Conservation (phyloP, 2,329 filamentous ascomycete species). For the Chaetomium sp. region DNA sequence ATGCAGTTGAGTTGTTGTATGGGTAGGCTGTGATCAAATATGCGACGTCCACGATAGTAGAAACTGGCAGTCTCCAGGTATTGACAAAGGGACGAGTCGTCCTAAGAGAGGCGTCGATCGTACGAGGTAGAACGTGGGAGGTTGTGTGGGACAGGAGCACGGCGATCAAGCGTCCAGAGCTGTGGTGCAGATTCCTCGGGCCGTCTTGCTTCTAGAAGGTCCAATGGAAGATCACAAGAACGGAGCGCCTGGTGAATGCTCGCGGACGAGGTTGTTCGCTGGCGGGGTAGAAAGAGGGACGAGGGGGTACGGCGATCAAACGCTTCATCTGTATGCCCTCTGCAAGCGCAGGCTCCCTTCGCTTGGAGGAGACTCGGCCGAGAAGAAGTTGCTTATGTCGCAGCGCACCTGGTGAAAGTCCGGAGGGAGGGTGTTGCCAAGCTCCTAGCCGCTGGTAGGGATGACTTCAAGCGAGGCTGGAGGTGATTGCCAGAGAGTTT, state of each 20-base stretch:
- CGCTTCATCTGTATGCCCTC: conserved; percentile 19
- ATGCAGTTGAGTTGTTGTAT: background rate
- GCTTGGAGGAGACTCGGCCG: too few relatives aligned
- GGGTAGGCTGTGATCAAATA: too few relatives aligned
- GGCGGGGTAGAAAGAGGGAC: conserved; percentile 1
- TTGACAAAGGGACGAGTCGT: too few relatives aligned
- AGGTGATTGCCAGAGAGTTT: too few relatives aligned
- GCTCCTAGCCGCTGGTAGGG: too few relatives aligned
- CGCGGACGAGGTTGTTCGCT: background rate
- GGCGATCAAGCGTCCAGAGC: conserved; percentile 17
- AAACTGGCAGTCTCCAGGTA: too few relatives aligned
- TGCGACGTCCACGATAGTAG: too few relatives aligned
- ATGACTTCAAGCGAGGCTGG: too few relatives aligned
- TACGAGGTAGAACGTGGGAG: background rate
- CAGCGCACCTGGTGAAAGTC: too few relatives aligned
- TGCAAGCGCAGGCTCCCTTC: background rate
- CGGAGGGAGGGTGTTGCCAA: too few relatives aligned
- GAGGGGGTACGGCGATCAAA: conserved; percentile 19
- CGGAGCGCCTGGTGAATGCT: background rate
- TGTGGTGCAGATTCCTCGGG: conserved; percentile 1
- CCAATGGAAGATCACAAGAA: conserved; percentile 1
- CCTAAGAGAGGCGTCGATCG: background rate
- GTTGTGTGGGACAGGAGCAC: background rate
- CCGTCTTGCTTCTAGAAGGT: conserved; percentile 20
- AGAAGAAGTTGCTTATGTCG: too few relatives aligned